These are phyloP conservation scores for Lactarius evosmus DNA, from an alignment of 768 basidiomycete species.

Conservation along the genomic window DNA sequence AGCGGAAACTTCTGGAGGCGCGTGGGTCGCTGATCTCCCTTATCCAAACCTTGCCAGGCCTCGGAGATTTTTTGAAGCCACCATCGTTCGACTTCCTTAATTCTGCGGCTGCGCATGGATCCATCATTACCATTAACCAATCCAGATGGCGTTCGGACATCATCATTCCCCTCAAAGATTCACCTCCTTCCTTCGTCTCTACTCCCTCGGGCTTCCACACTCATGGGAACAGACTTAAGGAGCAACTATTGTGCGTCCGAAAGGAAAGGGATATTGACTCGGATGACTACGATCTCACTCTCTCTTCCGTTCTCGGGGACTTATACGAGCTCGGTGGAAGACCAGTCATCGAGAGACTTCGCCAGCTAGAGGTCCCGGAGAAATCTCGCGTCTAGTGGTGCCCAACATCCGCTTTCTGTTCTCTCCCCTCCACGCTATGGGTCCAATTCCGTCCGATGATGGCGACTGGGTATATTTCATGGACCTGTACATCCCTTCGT, in stretches of 20 bases:
- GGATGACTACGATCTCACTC: neutral
- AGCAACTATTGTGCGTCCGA: neutral
- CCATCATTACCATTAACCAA: neutral
- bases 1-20: neutral
- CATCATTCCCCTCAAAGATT: neutral
- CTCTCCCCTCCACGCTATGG: conserved; percentile 14
- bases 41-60: neutral
- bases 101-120: neutral
- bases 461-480: neutral
- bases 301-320: neutral
- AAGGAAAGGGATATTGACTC: neutral
- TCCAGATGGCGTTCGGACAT: conserved; percentile 20
- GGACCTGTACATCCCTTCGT: neutral
- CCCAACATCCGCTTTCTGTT: neutral
- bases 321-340: neutral
- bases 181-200: conserved; percentile 42
- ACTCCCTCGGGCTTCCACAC: conserved; percentile 59
- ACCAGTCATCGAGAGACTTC: too few species aligned
- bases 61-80: neutral
- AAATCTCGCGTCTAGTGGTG: neutral
- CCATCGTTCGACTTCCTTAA: neutral
- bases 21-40: neutral
- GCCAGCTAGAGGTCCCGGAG: neutral
- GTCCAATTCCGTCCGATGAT: neutral
- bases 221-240: conserved; percentile 47